Percentiles rank a stretch among this genome's conserved stretches.
Evolutionary conservation across 2,329 filamentous ascomycete genomes (phyloP).

Genomic region (Drechmeria coniospora): DNA sequence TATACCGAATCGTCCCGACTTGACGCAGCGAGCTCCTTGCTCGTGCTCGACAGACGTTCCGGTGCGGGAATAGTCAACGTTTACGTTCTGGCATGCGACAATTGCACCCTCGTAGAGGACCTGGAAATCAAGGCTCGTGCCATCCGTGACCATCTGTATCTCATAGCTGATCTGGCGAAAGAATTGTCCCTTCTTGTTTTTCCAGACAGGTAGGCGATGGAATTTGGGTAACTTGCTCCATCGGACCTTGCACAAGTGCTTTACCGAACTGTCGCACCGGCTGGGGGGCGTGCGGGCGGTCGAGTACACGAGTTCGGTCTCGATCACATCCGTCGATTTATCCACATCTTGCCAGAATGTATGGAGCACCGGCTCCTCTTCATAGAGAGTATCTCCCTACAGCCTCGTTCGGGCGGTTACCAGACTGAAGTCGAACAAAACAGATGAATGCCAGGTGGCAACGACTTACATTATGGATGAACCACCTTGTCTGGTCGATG

Average conservation of each 20-base stretch:
- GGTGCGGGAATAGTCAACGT: no score
- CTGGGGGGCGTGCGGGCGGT: neutral
- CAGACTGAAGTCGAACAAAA: no score
- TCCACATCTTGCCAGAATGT: slow-evolving; percentile 5
- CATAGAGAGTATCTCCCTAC: slow-evolving; percentile 3
- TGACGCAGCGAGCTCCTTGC: no score
- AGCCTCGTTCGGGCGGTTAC: neutral
- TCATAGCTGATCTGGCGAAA: slow-evolving; percentile 3
- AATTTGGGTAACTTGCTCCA: slow-evolving; percentile 6
- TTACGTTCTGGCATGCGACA: slow-evolving; percentile 5
- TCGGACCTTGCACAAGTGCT: slow-evolving; percentile 4
- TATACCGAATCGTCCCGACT: no score
- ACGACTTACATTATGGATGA: slow-evolving; percentile 7
- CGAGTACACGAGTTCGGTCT: slow-evolving; percentile 5
- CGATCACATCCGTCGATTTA: slow-evolving; percentile 1
- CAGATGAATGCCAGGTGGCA: no score
- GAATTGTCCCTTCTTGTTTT: slow-evolving; percentile 1
- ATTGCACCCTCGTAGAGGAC: slow-evolving; percentile 2
- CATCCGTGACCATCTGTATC: slow-evolving; percentile 5
- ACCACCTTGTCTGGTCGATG: slow-evolving; percentile 13
- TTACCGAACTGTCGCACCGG: slow-evolving; percentile 4
- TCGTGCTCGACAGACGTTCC: no score
- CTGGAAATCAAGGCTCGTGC: slow-evolving; percentile 5
- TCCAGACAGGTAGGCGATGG: slow-evolving; percentile 2
- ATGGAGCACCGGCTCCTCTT: slow-evolving; percentile 1